These are phyloP conservation scores for Arachis monticola DNA, from an alignment of 331 rosid species.

Conservation along the genomic window DNA sequence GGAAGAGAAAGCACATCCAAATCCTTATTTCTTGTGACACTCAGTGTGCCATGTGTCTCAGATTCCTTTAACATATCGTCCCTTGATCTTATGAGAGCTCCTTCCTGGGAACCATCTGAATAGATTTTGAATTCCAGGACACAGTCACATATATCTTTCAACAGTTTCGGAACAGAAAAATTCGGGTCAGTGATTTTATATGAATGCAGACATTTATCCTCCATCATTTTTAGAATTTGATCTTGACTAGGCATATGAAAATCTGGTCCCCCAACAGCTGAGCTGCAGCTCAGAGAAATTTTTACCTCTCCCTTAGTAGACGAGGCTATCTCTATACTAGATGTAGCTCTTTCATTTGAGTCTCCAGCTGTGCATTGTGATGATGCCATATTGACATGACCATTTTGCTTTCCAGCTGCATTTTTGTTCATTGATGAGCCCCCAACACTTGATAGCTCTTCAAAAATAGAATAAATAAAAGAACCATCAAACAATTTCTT, in stretches of 20 bases:
- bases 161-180: conserved; percentile 73
- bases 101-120: conserved; percentile 64
- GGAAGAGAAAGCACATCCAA: conserved; percentile 29
- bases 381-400: conserved; percentile 37
- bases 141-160: conserved; percentile 81
- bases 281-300: conserved; percentile 73
- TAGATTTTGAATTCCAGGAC: conserved; percentile 70
- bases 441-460: conserved; percentile 52
- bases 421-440: conserved; percentile 40
- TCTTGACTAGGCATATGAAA: conserved; percentile 76
- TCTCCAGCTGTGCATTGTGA: conserved; percentile 40
- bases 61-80: conserved; percentile 50
- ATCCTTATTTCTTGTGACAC: conserved; percentile 40
- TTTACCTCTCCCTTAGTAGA: conserved; percentile 87
- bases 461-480: conserved; percentile 17
- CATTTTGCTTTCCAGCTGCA: conserved; percentile 44
- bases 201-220: conserved; percentile 77
- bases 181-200: conserved; percentile 81
- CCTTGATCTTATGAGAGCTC: conserved; percentile 43
- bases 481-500: conserved; percentile 17
- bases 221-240: conserved; percentile 68
- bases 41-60: conserved; percentile 40
- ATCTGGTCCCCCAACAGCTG: conserved; percentile 61
- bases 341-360: conserved; percentile 44
- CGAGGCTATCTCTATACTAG: conserved; percentile 71